Evolutionary conservation across 331 rosid genomes (phyloP).

Genomic region (Spiraea crenata): DNA sequence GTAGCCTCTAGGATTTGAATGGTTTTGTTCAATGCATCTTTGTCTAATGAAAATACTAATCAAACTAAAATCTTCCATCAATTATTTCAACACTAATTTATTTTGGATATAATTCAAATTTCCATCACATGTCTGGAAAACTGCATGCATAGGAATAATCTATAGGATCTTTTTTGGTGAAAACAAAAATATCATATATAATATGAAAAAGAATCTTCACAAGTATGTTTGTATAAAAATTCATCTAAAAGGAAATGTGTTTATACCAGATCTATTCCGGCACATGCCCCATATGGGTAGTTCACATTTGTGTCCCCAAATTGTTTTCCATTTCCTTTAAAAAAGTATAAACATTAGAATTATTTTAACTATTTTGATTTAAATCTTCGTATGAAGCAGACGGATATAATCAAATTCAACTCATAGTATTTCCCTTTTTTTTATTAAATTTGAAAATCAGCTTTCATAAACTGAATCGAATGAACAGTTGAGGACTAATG

Average conservation of each 20-base stretch:
- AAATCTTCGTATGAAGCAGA: too few relatives aligned
- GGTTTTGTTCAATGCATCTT: constrained; percentile 5
- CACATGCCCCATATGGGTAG: background rate
- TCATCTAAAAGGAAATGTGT: background rate
- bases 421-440: too few relatives aligned
- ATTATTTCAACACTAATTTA: background rate
- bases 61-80: background rate
- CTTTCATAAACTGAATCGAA: too few relatives aligned
- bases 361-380: background rate
- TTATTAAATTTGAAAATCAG: too few relatives aligned
- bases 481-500: too few relatives aligned
- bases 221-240: background rate
- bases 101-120: too few relatives aligned
- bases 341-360: background rate
- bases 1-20: background rate
- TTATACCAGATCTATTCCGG: background rate
- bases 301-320: background rate
- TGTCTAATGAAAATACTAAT: background rate
- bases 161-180: background rate
- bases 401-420: too few relatives aligned
- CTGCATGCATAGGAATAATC: too few relatives aligned
- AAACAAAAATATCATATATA: background rate
- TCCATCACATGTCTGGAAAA: background rate
- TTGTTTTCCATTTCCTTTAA: too few relatives aligned
- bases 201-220: background rate